Base-by-base conservation (phyloP, 192 early-diverging fungal species). In the Paraglomus brasilianum region DNA sequence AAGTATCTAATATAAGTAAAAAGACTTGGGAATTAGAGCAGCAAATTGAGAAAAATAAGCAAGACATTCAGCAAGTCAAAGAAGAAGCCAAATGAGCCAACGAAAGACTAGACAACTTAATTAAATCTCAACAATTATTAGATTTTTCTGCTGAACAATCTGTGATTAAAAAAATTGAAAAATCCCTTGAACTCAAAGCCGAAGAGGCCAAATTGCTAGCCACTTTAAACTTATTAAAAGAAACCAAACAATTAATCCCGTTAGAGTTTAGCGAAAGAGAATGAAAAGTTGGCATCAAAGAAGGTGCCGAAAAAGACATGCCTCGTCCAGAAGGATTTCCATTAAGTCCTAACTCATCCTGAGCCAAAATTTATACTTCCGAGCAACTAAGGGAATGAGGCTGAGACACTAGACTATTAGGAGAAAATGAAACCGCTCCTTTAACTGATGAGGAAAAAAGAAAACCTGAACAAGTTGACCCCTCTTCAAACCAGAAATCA, bases 141-240 rank as follows among this genome's bases (percentile, higher is more conserved):
- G 42, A 61, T 43, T 61, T 9, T n/a, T 61, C 59, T 17, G 8
- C 4, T 1, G 5, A 61, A 61, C n/a, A 61, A 40, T 45, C 59
- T 43, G 44, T 43, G 5, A 39, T 60, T 10, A 42, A 60, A 15
- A 60, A 60, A 60, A 60, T 60, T 21, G 8, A 60, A 42, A 60
- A 60, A n/a, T 42, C 39, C 39, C 44, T 60, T 43, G 58, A 60
- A 60, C 8, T 60, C 4, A 60, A 60, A 60, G 58, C 58, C 58
- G 40, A 60, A 60, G 58, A 60, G 10, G 40, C 58, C 5, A 60
- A 60, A 41, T 19, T 60, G 17, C 2, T 60, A 5, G 58, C 58
- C 3, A 60, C 58, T 42, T 10, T 60, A 5, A 60, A 43, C 44
- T 7, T 60, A 1, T 39, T 60, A 39, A 39, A 60, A 60, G 41